Base-by-base conservation (phyloP, 108 stramenopile genomes). In the Nitzschia sp. region DNA sequence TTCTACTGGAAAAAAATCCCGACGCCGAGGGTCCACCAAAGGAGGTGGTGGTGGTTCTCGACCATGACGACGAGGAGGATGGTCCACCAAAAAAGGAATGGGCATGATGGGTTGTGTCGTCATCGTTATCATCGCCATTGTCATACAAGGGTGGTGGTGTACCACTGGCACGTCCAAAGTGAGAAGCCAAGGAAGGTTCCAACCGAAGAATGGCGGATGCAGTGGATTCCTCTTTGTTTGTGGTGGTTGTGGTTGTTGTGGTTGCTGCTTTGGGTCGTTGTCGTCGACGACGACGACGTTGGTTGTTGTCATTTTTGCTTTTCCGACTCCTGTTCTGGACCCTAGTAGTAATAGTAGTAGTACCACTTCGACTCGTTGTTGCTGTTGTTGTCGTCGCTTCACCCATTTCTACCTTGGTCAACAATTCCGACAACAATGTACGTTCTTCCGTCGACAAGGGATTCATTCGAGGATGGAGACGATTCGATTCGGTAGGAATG, bases 371-470 rank as follows among this genome's bases (percentile, higher is more conserved):
- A n/a, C n/a, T 37, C 40, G n/a, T 12, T 58, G 11, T 58, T 37
- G 26, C 19, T 11, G 29, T 7, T 2, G 29, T 58, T 1, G 57
- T 22, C 6, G 20, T 54, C 22, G 20, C 10, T 22, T 38, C 2
- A 24, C 54, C 67, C 15, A 84, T 86, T 75, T 90, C 80, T 29
- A 90, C 50, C 62, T 90, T 90, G 58, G 71, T 43, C 56, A 87
- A 63, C 41, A 90, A 63, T 51, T 61, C 46, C 29, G 59, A 71
- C 29, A 90, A 71, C 53, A 83, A 67, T 10, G 73, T 39, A 40
- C 82, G 70, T 65, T 90, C 88, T 10, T 81, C 75, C 2, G 20
- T 20, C 10, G 66, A 73, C 44, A 90, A 65, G 34, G 63, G 72
- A 38, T 75, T 39, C 2, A 54, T 2, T 7, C 21, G 53, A 22